Evolutionary conservation across 208 protist genomes (phyloP), one percentile per base, ranked within the genome.

Genomic region (Trypanosoma melophagium): DNA sequence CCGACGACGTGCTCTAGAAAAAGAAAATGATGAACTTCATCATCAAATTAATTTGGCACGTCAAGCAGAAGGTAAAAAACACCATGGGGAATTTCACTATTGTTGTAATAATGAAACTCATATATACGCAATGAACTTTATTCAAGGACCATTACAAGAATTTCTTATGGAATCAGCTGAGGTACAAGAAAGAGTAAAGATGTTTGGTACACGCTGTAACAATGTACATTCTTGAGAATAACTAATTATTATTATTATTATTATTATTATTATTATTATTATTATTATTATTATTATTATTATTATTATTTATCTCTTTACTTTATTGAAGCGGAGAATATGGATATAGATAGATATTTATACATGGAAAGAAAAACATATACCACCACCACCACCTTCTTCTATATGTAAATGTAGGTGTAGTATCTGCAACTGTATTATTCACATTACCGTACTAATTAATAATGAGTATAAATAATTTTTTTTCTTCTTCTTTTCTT

Each of bases 11-110:
- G 47, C 22, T 10, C 28, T 68, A 22, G 61, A 66, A 61, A 53
- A 50, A 9, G 69, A 74, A 63, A 67, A 68, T 57, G 57, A 64
- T 41, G 2, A 35, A 10, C 68, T 74, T 51, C 59, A 60, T 40
- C 38, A 21, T 12, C 49, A 56, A 56, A 38, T 74, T 8, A 14
- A 12, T 19, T 24, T 59, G 4, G 21, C 35, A 62, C 1, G 56
- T 5, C 2, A 38, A 21, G 31, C 0, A 12, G 54, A 22, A 25
- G 19, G 41, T 44, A 16, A 16, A 12, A 22, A 28, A 2, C 17
- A 17, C 50, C 19, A 17, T 3, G 40, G 35, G 7, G 3, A 35
- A 7, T 35, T 5, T 35, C 5, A 5, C 28, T 5, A 35, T 50
- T 31, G 0, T 14, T 66, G 65, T 31, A 16, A 28, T 17, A 44